Base-by-base conservation (phyloP, 1,284 basidiomycete genomes). In the Fomitopsis palustris region DNA sequence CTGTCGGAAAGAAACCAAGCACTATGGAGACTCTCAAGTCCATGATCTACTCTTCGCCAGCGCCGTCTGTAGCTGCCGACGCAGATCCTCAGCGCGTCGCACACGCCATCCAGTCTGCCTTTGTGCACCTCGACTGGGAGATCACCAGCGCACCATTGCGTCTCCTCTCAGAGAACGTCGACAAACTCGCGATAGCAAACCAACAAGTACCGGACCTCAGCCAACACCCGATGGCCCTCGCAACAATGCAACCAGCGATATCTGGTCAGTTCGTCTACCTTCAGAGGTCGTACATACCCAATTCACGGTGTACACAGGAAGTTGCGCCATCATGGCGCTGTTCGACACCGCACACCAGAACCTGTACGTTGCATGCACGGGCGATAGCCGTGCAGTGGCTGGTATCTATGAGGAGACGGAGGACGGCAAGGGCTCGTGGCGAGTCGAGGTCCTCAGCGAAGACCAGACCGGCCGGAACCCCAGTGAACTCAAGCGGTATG, bases 391-490 rank as follows among this genome's bases (percentile, higher is more conserved):
- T 47, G 97, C 97, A 10, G 93, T 99, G 2, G 96, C 96, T 14
- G 97, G 97, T 29, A 85, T 94, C 60, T 96, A 93, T 90, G 87
- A 93, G 65, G 77, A 81, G 54, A 78, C 79, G 53, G 77, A 77
- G 9, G 79, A 86, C 68, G 83, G 86, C 6, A 76, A 76, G 35
- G 83, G 84, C 16, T 76, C 77, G 60, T 98, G 96, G 96, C 84
- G 87, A 56, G 91, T 95, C 21, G 95, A 98, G 71, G 92, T 94
- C 21, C 80, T 99, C 60, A 93, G 86, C 37, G 92, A 97, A 70
- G 97, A 99, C 72, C 96, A 98, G 78, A 98, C 95, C 10, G 96
- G 95, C 29, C 84, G 93, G 61, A 98, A 96, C 71, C 87, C 84
- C 12, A 88, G 85, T 58, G 96, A 99, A 75, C 72, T 85, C 33